phyloP scores from a whole-genome alignment of 1,284 basidiomycete species.

The Singerocomus rubriflavus region DNA sequence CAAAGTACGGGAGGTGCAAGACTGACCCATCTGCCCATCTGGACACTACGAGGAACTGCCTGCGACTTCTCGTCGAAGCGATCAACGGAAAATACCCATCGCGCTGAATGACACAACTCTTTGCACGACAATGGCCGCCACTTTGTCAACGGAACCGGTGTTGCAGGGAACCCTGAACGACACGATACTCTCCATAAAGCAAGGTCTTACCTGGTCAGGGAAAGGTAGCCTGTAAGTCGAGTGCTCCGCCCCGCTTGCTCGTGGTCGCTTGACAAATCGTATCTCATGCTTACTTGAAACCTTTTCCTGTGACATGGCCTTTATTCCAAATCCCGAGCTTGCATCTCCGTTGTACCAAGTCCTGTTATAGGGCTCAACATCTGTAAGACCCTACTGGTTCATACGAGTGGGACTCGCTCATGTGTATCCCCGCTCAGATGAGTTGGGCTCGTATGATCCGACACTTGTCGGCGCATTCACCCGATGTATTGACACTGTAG shows the following conservation, averaged over 20 bases:
- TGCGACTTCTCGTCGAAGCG: slow-evolving; percentile 23
- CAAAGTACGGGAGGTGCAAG: slow-evolving; percentile 5
- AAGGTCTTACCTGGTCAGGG: slow-evolving; percentile 26
- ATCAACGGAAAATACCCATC: slow-evolving; percentile 17
- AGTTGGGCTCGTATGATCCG: slow-evolving; percentile 41
- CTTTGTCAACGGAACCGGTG: slow-evolving; percentile 33
- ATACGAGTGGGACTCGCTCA: neutral
- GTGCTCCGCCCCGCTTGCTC: slow-evolving; percentile 15
- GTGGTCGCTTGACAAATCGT: neutral
- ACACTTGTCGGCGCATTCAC: slow-evolving; percentile 37
- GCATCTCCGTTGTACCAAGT: slow-evolving; percentile 24
- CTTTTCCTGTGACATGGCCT: slow-evolving; percentile 16
- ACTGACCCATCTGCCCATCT: neutral
- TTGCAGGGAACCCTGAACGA: slow-evolving; percentile 24
- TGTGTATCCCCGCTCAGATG: slow-evolving; percentile 24
- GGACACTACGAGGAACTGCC: slow-evolving; percentile 14
- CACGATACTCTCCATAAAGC: slow-evolving; percentile 27
- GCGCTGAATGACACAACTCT: slow-evolving; percentile 29
- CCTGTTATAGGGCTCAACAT: slow-evolving; percentile 39
- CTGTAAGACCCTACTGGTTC: slow-evolving; percentile 25
- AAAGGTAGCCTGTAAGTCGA: slow-evolving; percentile 15
- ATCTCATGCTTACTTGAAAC: neutral
- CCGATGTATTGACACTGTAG: slow-evolving; percentile 24
- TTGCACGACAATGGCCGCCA: slow-evolving; percentile 29
- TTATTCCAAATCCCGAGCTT: slow-evolving; percentile 14